These are phyloP conservation scores for Misopates orontium DNA, from an alignment of 257 asterid species.

Conservation along the genomic window DNA sequence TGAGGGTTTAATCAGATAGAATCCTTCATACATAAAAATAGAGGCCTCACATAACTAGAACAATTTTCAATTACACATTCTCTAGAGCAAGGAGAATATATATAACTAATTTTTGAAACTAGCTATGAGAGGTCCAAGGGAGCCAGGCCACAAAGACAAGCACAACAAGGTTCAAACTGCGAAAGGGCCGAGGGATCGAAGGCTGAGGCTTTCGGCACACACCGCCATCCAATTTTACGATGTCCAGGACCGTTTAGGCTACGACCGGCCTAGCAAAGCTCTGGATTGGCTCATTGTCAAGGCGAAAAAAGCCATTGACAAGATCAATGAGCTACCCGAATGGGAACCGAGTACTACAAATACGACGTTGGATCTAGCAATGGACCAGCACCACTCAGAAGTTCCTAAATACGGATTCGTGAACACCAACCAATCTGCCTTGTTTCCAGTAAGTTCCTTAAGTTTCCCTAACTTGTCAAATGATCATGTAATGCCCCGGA, in stretches of 20 bases:
- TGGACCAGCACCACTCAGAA: constrained; percentile 5
- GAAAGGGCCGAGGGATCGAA: constrained; percentile 63
- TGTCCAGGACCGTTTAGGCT: constrained; percentile 66
- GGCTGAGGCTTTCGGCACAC: constrained; percentile 63
- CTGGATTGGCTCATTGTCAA: constrained; percentile 64
- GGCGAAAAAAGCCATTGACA: constrained; percentile 53
- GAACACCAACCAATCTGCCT: too few species aligned
- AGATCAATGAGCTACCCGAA: constrained; percentile 27
- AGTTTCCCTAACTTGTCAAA: too few species aligned
- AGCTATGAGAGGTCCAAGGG: too few species aligned
- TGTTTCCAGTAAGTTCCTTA: too few species aligned
- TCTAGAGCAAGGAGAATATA: too few species aligned
- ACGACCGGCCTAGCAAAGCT: constrained; percentile 66
- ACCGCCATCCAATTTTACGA: constrained; percentile 69
- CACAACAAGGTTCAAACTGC: constrained; percentile 39
- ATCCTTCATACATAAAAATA: too few species aligned
- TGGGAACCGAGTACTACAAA: not conserved
- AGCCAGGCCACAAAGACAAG: too few species aligned
- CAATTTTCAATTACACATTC: too few species aligned
- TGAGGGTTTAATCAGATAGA: constrained; percentile 2
- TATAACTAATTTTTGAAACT: too few species aligned
- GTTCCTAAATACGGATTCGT: not conserved
- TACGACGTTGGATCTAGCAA: too few species aligned
- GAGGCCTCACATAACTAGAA: not conserved
- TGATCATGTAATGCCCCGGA: too few species aligned